Conservation (phyloP, 257 asterid genomes). For the Solanum lignicaule region DNA sequence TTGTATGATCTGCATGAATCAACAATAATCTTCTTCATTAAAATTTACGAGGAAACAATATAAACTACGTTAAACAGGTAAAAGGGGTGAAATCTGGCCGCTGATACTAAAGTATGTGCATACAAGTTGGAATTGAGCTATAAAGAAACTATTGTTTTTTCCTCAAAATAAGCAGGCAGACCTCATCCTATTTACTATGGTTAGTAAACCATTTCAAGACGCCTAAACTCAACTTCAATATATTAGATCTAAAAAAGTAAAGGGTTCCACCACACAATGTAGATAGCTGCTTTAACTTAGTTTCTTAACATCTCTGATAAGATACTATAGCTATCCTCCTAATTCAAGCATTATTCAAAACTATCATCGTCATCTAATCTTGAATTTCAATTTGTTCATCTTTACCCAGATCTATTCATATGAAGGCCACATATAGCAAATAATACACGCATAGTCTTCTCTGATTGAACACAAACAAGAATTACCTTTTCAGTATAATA, state of each 20-base stretch:
- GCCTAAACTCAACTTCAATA: not conserved
- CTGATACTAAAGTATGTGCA: not conserved
- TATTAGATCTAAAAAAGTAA: not conserved
- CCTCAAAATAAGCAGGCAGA: not conserved
- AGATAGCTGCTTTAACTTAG: not conserved
- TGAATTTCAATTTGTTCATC: not conserved
- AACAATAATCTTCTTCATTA: not conserved
- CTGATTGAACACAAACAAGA: not conserved
- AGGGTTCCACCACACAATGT: not conserved
- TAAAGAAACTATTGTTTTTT: not conserved
- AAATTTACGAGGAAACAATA: not conserved
- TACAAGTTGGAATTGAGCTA: not conserved
- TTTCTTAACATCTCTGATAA: not conserved
- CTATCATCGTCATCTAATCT: not conserved
- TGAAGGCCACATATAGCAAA: not conserved
- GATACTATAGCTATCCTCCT: not conserved
- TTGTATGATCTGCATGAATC: constrained; percentile 53
- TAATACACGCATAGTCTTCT: not conserved
- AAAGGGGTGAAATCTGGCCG: not conserved
- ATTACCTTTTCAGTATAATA: constrained; percentile 52
- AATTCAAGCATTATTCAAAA: not conserved
- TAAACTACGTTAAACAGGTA: not conserved
- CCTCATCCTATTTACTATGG: not conserved
- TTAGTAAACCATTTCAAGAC: not conserved
- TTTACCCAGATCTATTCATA: not conserved